These are phyloP conservation scores for Russula abietina DNA, from an alignment of 768 basidiomycete genomes.

Conservation along the genomic window DNA sequence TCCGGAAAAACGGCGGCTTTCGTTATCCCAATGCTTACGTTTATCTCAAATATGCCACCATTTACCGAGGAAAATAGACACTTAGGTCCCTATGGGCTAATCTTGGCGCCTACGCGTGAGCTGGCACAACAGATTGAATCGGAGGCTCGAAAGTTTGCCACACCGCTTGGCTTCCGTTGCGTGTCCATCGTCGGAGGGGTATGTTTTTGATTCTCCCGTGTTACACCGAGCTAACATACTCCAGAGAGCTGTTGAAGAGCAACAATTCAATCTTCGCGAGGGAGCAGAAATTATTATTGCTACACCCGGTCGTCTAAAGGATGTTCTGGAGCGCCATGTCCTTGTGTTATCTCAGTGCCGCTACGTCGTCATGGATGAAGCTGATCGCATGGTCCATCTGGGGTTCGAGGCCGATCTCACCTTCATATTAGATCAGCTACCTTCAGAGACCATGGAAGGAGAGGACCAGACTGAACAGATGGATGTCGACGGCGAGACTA, in stretches of 20 bases:
- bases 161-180: constrained; percentile 83
- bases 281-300: constrained; percentile 99
- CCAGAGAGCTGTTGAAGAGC: constrained; percentile 90
- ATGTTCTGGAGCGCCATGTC: constrained; percentile 93
- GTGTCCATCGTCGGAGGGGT: constrained; percentile 99
- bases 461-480: constrained; percentile 70
- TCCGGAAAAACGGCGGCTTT: constrained; percentile 99
- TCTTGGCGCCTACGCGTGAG: constrained; percentile 96
- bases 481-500: constrained; percentile 67
- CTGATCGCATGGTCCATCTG: constrained; percentile 97
- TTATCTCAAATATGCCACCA: constrained; percentile 80
- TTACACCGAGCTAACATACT: constrained; percentile 22
- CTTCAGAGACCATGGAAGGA: constrained; percentile 80
- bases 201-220: constrained; percentile 32
- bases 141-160: constrained; percentile 88
- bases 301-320: constrained; percentile 96
- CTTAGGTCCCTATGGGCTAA: constrained; percentile 88
- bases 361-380: constrained; percentile 99
- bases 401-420: constrained; percentile 94
- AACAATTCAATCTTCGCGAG: constrained; percentile 95
- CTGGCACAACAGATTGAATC: constrained; percentile 95
- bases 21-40: constrained; percentile 95
- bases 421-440: constrained; percentile 91
- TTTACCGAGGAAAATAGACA: constrained; percentile 92
- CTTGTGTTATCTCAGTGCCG: constrained; percentile 95